phyloP scores from a whole-genome alignment of 164 flowering plant species.

The Vitis rupestris region DNA sequence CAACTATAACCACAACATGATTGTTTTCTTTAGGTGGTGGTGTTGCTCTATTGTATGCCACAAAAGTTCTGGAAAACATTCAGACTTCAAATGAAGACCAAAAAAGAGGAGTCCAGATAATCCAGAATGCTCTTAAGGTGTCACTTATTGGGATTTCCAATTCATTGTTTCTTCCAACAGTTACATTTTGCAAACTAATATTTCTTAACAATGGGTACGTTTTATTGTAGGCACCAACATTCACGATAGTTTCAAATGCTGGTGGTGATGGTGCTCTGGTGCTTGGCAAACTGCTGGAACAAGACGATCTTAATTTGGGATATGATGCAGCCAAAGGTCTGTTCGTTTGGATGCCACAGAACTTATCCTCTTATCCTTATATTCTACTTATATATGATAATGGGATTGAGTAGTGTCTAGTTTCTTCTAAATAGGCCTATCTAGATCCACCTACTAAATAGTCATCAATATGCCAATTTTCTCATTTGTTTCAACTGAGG shows the following conservation, averaged over 20 bases:
- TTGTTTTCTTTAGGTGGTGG: constrained; percentile 69
- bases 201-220: constrained; percentile 2
- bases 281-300: constrained; percentile 76
- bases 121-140: constrained; percentile 85
- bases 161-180: too few species aligned
- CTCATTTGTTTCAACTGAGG: too few species aligned
- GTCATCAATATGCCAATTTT: too few species aligned
- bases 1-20: not conserved
- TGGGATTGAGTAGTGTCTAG: not conserved
- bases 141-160: not conserved
- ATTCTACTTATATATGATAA: not conserved
- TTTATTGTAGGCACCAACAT: constrained; percentile 60
- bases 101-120: constrained; percentile 71
- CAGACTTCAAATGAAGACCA: constrained; percentile 68
- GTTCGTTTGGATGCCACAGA: constrained; percentile 7
- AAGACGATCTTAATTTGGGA: constrained; percentile 67
- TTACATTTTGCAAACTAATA: not conserved
- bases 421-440: not conserved
- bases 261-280: constrained; percentile 74
- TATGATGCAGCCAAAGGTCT: constrained; percentile 91
- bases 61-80: constrained; percentile 62
- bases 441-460: too few species aligned
- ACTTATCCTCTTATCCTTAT: not conserved
- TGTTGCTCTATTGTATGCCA: constrained; percentile 79
- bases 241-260: constrained; percentile 78